Conservation (phyloP, 1,139 yeast genomes). For the Kurtzmaniella quercitrusa region DNA sequence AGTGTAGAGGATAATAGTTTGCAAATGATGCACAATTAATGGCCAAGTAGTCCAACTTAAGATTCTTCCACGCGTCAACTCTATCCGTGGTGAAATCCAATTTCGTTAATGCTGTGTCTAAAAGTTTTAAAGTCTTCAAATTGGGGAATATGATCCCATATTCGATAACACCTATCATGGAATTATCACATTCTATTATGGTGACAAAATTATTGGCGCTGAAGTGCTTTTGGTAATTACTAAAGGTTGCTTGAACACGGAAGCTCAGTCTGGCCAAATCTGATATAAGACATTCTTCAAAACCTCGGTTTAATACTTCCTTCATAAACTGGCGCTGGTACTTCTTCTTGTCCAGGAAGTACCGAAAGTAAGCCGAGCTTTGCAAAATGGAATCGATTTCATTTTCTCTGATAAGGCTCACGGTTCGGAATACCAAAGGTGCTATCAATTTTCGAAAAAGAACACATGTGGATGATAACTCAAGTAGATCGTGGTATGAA, state of each 20-base stretch:
- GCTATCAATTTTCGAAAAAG: conserved; percentile 20
- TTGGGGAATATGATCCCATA: conserved; percentile 15
- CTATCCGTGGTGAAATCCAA: not conserved
- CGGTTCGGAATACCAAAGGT: conserved; percentile 15
- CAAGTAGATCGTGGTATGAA: conserved; percentile 13
- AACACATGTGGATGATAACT: conserved; percentile 24
- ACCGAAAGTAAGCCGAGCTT: conserved; percentile 18
- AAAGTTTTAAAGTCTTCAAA: conserved; percentile 17
- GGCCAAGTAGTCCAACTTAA: conserved; percentile 13
- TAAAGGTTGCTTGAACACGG: conserved; percentile 14
- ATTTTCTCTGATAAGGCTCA: conserved; percentile 25
- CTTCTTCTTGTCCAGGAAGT: conserved; percentile 19
- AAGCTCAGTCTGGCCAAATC: conserved; percentile 21
- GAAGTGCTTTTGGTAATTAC: conserved; percentile 16
- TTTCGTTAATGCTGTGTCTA: conserved; percentile 10
- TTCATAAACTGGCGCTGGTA: conserved; percentile 19
- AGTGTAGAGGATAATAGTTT: conserved; percentile 5
- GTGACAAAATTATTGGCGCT: conserved; percentile 19
- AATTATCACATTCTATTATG: conserved; percentile 25
- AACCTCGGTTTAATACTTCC: conserved; percentile 17
- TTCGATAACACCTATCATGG: conserved; percentile 13
- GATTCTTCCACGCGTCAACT: conserved; percentile 11
- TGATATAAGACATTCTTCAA: conserved; percentile 16
- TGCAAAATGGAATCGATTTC: conserved; percentile 26
- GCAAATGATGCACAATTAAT: conserved; percentile 17